A percentile compares a stretch with the other conserved stretches of the same genome.
Conservation (phyloP, 768 basidiomycete genomes). For the Lactifluus piperatus region DNA sequence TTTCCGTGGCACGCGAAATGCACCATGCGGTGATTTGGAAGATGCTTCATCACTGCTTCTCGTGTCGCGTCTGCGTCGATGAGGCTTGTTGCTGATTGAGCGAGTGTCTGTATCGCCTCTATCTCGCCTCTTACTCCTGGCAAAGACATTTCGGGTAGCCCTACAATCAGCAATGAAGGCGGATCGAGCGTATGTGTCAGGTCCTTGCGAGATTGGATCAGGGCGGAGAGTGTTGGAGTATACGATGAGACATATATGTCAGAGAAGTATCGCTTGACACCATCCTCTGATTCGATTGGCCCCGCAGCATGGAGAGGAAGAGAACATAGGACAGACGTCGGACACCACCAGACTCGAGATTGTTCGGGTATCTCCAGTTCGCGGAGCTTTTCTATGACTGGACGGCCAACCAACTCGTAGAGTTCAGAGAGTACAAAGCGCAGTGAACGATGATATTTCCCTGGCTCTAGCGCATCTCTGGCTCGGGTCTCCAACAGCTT, state of each 20-base stretch:
- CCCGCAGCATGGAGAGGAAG: slow-evolving; percentile 14
- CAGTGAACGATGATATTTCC: too few relatives aligned
- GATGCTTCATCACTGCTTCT: neutral
- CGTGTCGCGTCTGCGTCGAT: neutral
- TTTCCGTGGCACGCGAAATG: slow-evolving; percentile 10
- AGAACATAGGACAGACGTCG: too few relatives aligned
- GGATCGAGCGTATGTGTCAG: neutral
- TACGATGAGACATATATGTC: slow-evolving; percentile 10
- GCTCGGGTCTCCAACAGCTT: too few relatives aligned
- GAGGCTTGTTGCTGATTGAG: neutral
- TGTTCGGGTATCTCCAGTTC: too few relatives aligned
- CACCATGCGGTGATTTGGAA: neutral
- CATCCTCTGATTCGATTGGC: neutral
- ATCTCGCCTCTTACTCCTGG: neutral
- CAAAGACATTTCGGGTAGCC: neutral
- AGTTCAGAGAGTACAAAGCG: too few relatives aligned
- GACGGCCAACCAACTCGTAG: too few relatives aligned
- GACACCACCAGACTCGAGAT: too few relatives aligned
- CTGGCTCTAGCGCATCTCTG: too few relatives aligned
- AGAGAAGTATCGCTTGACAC: neutral
- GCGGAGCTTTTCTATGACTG: too few relatives aligned
- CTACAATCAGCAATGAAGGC: neutral
- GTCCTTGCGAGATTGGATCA: neutral
- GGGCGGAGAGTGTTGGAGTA: slow-evolving; percentile 5
- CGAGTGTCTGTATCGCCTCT: neutral